A percentile compares a stretch with the other conserved stretches of the same genome.
phyloP scores from a whole-genome alignment of 805 yeast genomes.

The Starmerella asiatica region DNA sequence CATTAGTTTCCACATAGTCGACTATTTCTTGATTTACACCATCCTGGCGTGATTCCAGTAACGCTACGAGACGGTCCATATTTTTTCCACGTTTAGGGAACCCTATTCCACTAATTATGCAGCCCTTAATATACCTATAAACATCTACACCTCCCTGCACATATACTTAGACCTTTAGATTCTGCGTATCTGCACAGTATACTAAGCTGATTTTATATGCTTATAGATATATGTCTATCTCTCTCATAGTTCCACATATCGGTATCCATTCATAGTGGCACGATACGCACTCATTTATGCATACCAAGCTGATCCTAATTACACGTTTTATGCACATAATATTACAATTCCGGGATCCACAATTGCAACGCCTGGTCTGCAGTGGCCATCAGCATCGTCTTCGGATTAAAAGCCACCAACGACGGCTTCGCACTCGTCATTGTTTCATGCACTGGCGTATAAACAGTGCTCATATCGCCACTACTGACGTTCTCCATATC shows the following conservation, averaged over 20 bases:
- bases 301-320: too few relatives aligned
- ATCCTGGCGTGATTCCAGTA: conserved; percentile 5
- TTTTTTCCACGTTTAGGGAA: not conserved
- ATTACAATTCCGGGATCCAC: conserved; percentile 26
- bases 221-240: too few relatives aligned
- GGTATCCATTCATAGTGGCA: too few relatives aligned
- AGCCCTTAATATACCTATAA: too few relatives aligned
- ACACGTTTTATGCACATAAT: not conserved
- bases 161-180: too few relatives aligned
- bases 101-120: too few relatives aligned
- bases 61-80: conserved; percentile 14
- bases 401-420: conserved; percentile 40
- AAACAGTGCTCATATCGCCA: conserved; percentile 9
- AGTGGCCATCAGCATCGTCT: conserved; percentile 45
- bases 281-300: too few relatives aligned
- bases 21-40: conserved; percentile 1
- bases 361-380: conserved; percentile 43
- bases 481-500: conserved; percentile 26
- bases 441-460: conserved; percentile 20
- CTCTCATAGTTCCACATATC: too few relatives aligned
- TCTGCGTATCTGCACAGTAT: too few relatives aligned
- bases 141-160: too few relatives aligned
- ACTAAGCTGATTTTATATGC: too few relatives aligned
- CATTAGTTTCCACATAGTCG: conserved; percentile 3
- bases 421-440: conserved; percentile 17